Evolutionary conservation across 495 filamentous ascomycete species (phyloP).

Genomic region (Neurospora sp.): DNA sequence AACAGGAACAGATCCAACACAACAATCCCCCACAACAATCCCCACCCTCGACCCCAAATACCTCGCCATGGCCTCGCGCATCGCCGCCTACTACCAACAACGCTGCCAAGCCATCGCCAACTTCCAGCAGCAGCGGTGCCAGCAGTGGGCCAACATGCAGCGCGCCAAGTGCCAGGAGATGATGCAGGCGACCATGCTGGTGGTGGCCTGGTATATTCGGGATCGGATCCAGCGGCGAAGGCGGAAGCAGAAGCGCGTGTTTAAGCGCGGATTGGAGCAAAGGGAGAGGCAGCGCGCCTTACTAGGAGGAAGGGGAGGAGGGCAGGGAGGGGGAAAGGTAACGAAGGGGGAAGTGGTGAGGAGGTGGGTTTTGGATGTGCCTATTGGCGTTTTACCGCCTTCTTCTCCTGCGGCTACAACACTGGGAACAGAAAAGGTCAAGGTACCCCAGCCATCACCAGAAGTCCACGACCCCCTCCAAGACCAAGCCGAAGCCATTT

Average conservation of each 20-base stretch:
- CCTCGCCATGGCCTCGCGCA: slow-evolving; percentile 28
- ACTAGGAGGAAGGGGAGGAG: no score
- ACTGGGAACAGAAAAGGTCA: neutral
- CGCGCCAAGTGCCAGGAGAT: slow-evolving; percentile 27
- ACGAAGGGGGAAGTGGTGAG: slow-evolving; percentile 24
- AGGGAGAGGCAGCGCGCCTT: slow-evolving; percentile 3
- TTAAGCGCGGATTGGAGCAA: slow-evolving; percentile 14
- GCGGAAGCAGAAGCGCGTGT: slow-evolving; percentile 10
- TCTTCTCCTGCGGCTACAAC: neutral
- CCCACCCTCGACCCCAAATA: slow-evolving; percentile 18
- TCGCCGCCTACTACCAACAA: slow-evolving; percentile 28
- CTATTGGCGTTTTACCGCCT: slow-evolving; percentile 3
- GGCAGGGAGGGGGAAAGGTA: slow-evolving; percentile 4
- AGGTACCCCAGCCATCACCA: neutral
- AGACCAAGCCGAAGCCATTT: slow-evolving; percentile 17
- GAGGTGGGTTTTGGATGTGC: slow-evolving; percentile 24
- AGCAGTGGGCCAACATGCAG: slow-evolving; percentile 25
- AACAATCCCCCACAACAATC: neutral
- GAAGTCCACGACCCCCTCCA: neutral
- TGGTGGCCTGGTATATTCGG: slow-evolving; percentile 29
- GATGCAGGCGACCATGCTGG: slow-evolving; percentile 25
- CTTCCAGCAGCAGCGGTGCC: slow-evolving; percentile 28
- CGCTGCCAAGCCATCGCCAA: slow-evolving; percentile 23
- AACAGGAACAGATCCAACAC: neutral
- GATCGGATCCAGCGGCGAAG: slow-evolving; percentile 22